Evolutionary conservation across 805 yeast genomes (phyloP), one percentile per base, ranked within the genome.

Genomic region (Maudiozyma barnettii): DNA sequence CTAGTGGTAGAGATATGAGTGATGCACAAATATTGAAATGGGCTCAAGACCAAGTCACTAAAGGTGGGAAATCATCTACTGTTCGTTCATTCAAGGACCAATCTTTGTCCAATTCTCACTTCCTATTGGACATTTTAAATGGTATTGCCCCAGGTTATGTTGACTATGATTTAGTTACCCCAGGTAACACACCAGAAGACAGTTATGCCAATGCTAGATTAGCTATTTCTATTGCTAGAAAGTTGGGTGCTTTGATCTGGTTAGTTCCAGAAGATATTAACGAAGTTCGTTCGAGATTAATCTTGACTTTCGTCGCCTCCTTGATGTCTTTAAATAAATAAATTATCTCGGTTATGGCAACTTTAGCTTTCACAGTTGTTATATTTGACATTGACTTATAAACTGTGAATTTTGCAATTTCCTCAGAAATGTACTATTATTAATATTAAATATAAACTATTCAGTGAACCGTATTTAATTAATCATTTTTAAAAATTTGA

Each of bases 261-360:
- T 76, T 93, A 57, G 96, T 93, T n/a, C 99, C 99, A n/a, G 99
- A 93, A 68, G 99, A 93, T 71, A 93, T 93, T 60, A 85, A 82
- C 59, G 98, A 91, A 71, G 97, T 93, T 40, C 84, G 98, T 69
- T 77, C 95, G 41, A 81, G 98, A 67, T 81, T 93, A 71, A 85
- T 93, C 49, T 77, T 89, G 65, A 89, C 98, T 1, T 93, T 93
- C 65, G 87, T 93, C 51, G 99, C 97, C 46, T 87, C 96, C 44
- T 78, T 93, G 67, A 93, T 93, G 99, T 72, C 90, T 9, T 67
- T 85, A 41, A 40, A 40, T 19, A 40, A 40, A 14, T 40, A 31
- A 40, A 40, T 40, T 6, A 4, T 39, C 16, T 21, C 23, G 22
- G 14, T 16, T 37, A 37, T 37, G 23, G 21, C 14, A n/a, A 37